Evolutionary conservation across 2,329 filamentous ascomycete genomes (phyloP), one percentile per base, ranked within the genome.

Genomic region (Sarocladium oryzae): DNA sequence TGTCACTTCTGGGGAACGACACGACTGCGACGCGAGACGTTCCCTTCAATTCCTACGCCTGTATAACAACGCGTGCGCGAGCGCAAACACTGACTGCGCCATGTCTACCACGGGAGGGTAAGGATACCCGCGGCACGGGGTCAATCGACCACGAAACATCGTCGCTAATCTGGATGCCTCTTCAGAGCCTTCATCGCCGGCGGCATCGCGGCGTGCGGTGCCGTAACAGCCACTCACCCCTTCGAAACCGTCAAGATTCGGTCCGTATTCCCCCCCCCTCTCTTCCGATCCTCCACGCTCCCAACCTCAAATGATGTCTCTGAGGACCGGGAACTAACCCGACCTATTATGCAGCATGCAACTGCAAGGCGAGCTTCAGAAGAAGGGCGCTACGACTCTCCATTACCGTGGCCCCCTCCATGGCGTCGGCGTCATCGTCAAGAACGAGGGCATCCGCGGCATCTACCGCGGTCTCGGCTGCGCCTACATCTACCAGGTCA

Each of bases 161-260:
- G 24, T 45, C 26, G 54, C 50, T 58, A 45, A 59, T 53, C 37
- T 30, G n/a, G n/a, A 10, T 48, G 50, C 54, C 56, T 23, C 24
- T 53, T 23, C 61, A 83, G 91, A 59, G 89, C 90, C 55, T 99
- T 99, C 76, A 83, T 97, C 63, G 92, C 93, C 52, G 93, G 93
- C 66, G 93, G 93, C 66, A 88, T 99, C 65, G 93, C 93, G 65
- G 93, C 93, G 58, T 97, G 92, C 72, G 93, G 93, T 65, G 93
- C 93, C 57, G 93, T 99, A 53, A 97, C 92, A 36, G 91, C 95
- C 58, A 97, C 93, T 49, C 93, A 99, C 71, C 91, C 91, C 52
- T 97, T 97, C 73, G 93, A 99, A 73, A 97, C 92, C 11, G 90
- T 99, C 67, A 99, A 99, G 81, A 97, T 97, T 66, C 88, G 91